Conservation (phyloP, 345 rosid genomes). For the Populus pruinosa region DNA sequence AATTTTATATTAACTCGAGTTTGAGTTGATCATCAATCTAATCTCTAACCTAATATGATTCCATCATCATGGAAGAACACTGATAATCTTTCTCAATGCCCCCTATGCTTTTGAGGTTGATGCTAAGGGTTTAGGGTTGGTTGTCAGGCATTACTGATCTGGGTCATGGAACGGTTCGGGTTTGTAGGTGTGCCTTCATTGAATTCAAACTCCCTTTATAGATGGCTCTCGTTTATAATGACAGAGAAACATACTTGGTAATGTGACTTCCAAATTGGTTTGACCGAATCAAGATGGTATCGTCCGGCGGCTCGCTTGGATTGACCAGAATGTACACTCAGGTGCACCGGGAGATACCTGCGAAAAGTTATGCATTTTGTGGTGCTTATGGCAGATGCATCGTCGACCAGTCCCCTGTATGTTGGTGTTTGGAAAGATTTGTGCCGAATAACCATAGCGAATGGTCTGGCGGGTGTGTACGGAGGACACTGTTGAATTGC, state of each 20-base stretch:
- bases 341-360: constrained; percentile 5
- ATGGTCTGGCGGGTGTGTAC: constrained; percentile 18
- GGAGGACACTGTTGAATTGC: constrained; percentile 7
- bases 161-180: constrained; percentile 23
- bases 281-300: not conserved
- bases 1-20: too few species aligned
- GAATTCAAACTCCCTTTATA: not conserved
- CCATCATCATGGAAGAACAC: too few species aligned
- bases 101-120: too few species aligned
- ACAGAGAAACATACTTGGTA: not conserved
- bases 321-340: not conserved
- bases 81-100: too few species aligned
- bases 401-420: not conserved
- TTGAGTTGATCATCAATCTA: too few species aligned
- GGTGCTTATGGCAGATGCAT: constrained; percentile 16
- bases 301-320: not conserved
- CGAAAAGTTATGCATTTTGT: constrained; percentile 12
- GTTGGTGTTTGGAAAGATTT: constrained; percentile 18
- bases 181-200: not conserved
- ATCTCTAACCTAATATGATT: too few species aligned
- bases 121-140: too few species aligned
- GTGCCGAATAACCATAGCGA: not conserved
- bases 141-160: not conserved
- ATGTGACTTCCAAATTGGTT: not conserved
- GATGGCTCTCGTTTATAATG: not conserved